Conservation (phyloP, 177 flowering plant genomes). For the Vitis hybrid region DNA sequence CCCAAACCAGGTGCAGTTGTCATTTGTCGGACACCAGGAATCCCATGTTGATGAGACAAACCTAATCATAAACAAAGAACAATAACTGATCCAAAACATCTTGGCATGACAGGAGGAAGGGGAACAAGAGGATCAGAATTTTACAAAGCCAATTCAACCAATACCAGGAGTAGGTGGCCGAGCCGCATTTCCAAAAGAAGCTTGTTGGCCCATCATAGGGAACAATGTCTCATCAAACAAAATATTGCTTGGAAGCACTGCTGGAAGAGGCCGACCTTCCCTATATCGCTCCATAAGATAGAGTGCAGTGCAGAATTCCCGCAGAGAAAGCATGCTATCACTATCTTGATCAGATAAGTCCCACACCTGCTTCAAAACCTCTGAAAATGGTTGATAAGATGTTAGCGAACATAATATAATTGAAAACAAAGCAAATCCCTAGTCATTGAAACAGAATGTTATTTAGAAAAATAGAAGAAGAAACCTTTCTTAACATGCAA, state of each 20-base stretch:
- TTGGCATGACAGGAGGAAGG: neutral
- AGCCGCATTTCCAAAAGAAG: constrained; percentile 48
- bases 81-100: neutral
- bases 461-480: neutral
- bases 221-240: constrained; percentile 67
- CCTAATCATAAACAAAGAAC: constrained; percentile 32
- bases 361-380: constrained; percentile 98
- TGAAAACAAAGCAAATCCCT: neutral
- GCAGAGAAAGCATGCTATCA: constrained; percentile 95
- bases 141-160: constrained; percentile 8
- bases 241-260: constrained; percentile 65
- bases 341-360: constrained; percentile 97
- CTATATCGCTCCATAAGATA: constrained; percentile 96
- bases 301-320: constrained; percentile 90
- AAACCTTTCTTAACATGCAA: neutral
- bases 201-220: constrained; percentile 54
- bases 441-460: neutral
- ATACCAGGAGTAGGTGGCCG: constrained; percentile 77
- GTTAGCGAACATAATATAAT: constrained; percentile 1
- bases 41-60: constrained; percentile 51
- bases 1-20: constrained; percentile 46
- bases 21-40: constrained; percentile 43
- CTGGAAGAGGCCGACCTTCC: constrained; percentile 89
- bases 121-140: neutral
- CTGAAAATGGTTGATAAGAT: constrained; percentile 36